Evolutionary conservation across 345 rosid genomes (phyloP).

Genomic region (Leavenworthia alabamica): DNA sequence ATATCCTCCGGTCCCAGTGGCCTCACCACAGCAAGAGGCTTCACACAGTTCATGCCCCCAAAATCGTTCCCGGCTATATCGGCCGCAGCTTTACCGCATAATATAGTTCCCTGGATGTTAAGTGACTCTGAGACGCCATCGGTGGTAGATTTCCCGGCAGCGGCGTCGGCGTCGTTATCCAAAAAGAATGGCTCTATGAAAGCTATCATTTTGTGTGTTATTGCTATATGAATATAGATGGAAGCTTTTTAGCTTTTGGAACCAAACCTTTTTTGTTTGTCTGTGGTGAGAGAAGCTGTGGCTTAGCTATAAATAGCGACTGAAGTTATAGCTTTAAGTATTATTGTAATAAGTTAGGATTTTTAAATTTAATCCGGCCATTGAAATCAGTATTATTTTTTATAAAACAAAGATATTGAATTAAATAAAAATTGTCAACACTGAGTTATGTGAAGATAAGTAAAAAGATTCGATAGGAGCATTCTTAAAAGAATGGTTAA

Average conservation of each 20-base stretch:
- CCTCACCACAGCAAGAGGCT: constrained; percentile 56
- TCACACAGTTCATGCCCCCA: constrained; percentile 61
- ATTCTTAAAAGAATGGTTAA: constrained; percentile 30
- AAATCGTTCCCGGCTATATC: constrained; percentile 58
- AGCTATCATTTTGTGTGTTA: constrained; percentile 55
- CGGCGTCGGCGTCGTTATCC: constrained; percentile 60
- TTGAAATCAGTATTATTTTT: constrained; percentile 10
- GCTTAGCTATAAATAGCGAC: constrained; percentile 33
- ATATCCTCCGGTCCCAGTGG: constrained; percentile 66
- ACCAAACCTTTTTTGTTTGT: constrained; percentile 20
- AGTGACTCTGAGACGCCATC: constrained; percentile 44
- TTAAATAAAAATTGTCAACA: constrained; percentile 20
- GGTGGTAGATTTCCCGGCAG: neutral
- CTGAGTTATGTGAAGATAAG: constrained; percentile 19
- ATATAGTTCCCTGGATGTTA: constrained; percentile 48
- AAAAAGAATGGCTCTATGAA: constrained; percentile 57
- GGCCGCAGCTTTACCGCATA: constrained; percentile 23
- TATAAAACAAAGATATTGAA: constrained; percentile 6
- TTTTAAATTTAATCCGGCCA: constrained; percentile 20
- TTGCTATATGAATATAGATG: neutral
- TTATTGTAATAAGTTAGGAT: neutral
- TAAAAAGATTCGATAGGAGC: constrained; percentile 6
- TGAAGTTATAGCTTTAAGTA: constrained; percentile 18
- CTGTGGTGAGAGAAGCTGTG: constrained; percentile 31
- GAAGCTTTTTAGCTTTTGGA: constrained; percentile 22